Evolutionary conservation across 441 rosid species (phyloP), one percentile per base, ranked within the genome.

Genomic region (Erodium texanum): DNA sequence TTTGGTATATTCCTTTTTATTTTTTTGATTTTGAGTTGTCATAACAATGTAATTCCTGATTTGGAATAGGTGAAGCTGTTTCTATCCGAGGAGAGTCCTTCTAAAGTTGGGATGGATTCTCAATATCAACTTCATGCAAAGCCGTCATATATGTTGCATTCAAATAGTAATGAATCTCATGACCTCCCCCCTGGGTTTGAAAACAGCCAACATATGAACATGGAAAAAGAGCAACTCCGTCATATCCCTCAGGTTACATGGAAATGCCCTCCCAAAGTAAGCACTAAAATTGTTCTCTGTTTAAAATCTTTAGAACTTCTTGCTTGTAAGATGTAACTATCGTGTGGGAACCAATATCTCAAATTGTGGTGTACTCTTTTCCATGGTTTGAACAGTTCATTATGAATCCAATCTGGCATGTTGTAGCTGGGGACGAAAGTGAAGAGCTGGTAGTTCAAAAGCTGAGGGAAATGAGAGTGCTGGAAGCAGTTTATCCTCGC

Each of bases 401-500:
- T 16, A 8, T 81, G 68, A 66, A 71, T 71, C 66, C 67, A 15
- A 24, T 62, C 65, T 89, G 88, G 92, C 81, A 22, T 8, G 79
- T 87, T 70, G 86, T 77, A 24, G 77, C 80, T 63, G 93, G 87
- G 65, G 87, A 80, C 41, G 94, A 87, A 75, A 87, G 94, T 76
- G 48, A 76, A 18, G 91, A 86, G 64, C 77, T 73, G 24, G 71
- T 61, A 64, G 69, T 69, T 67, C 85, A 91, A 75, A 76, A 74
- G 56, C 80, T 72, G 45, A 81, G 97, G 41, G 88, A 76, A 74
- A 52, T 80, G 50, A 84, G 81, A 68, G 82, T 78, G 68, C 77
- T 84, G 27, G 89, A 86, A 85, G 87, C 87, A 19, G 72, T 86
- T 67, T 91, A 86, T 70, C 96, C 94, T 16, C 83, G 79, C 29